These are phyloP conservation scores for Neurospora sp. DNA, from an alignment of 495 filamentous ascomycete genomes.

Conservation along the genomic window DNA sequence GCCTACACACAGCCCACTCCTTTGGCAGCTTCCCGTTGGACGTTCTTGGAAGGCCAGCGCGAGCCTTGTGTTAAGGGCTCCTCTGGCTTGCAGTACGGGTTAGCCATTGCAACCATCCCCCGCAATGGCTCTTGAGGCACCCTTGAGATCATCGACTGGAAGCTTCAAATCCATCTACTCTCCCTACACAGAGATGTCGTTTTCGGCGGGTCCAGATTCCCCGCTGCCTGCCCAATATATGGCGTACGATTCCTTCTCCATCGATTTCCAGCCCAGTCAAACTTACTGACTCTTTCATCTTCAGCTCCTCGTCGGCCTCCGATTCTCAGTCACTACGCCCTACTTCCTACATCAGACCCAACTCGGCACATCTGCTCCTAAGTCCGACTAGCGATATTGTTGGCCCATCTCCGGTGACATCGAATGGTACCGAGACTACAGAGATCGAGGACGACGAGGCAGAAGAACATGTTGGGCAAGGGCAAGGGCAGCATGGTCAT, in stretches of 20 bases:
- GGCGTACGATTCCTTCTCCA: slow-evolving; percentile 25
- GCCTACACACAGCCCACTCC: background rate
- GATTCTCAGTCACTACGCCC: slow-evolving; percentile 33
- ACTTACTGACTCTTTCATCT: slow-evolving; percentile 10
- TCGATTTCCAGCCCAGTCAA: background rate
- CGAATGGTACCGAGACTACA: slow-evolving; percentile 59
- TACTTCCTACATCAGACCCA: slow-evolving; percentile 27
- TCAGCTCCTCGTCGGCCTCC: slow-evolving; percentile 29
- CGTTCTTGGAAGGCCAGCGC: background rate
- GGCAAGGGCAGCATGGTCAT: slow-evolving; percentile 16
- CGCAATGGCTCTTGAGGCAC: slow-evolving; percentile 51
- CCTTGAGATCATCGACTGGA: slow-evolving; percentile 42
- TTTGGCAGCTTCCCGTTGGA: background rate
- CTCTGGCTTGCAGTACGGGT: background rate
- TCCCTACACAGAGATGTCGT: slow-evolving; percentile 46
- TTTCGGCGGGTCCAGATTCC: slow-evolving; percentile 44
- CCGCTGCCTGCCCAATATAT: slow-evolving; percentile 38
- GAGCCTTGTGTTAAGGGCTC: background rate
- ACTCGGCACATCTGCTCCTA: slow-evolving; percentile 30
- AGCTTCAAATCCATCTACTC: slow-evolving; percentile 50
- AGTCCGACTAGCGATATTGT: slow-evolving; percentile 46
- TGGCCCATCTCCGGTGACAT: slow-evolving; percentile 68
- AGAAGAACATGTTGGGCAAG: slow-evolving; percentile 28
- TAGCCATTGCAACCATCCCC: background rate
- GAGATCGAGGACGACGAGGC: slow-evolving; percentile 64